Percentiles rank a stretch among this genome's conserved stretches.
phyloP scores from a whole-genome alignment of 371 early-diverging fungal species.

The Mortierella sp. region DNA sequence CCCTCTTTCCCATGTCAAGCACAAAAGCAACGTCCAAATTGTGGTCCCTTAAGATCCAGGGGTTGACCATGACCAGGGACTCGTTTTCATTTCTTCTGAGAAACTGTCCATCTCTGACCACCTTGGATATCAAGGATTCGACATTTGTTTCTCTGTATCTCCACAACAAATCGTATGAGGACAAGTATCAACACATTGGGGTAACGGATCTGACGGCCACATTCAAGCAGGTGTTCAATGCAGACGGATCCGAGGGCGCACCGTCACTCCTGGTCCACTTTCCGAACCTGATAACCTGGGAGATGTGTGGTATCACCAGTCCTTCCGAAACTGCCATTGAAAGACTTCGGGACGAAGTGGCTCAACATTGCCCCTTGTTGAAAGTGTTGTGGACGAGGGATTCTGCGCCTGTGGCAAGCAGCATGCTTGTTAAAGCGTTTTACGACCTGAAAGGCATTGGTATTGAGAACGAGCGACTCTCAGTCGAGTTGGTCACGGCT shows the following conservation, averaged over 20 bases:
- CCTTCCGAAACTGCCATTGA: not conserved
- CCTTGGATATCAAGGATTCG: no score
- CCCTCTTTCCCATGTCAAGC: not conserved
- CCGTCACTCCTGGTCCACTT: not conserved
- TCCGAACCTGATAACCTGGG: not conserved
- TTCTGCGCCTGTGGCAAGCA: not conserved
- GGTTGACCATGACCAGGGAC: not conserved
- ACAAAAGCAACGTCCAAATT: not conserved
- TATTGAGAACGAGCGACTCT: not conserved
- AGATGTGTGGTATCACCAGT: not conserved
- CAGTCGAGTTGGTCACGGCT: conserved; percentile 1
- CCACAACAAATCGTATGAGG: no score
- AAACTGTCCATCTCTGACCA: no score
- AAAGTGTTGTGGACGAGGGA: no score
- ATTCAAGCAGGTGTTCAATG: no score
- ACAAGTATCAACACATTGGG: no score
- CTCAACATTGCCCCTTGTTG: not conserved
- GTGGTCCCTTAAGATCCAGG: not conserved
- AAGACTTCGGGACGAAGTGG: not conserved
- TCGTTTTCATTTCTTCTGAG: not conserved
- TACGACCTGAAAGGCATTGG: not conserved
- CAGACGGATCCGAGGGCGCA: no score
- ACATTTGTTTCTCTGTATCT: no score
- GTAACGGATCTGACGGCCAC: no score
- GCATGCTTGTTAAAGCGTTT: not conserved